phyloP scores from a whole-genome alignment of 2,329 filamentous ascomycete genomes.

The Stachybotrys elegans region DNA sequence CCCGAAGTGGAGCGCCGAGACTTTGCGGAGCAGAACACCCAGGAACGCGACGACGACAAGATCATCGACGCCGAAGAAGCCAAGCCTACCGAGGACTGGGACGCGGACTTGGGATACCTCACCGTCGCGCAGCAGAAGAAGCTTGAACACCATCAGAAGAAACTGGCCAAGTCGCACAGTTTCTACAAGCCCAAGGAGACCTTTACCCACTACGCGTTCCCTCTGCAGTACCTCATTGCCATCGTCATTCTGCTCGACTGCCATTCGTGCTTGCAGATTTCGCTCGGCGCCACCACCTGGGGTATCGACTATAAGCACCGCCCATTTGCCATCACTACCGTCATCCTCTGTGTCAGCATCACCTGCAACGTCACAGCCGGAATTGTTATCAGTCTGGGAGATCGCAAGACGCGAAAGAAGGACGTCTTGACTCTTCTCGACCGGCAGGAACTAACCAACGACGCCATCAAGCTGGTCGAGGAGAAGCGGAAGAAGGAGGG shows the following conservation, averaged over 20 bases:
- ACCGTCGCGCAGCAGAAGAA: slow-evolving; percentile 60
- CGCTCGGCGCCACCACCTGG: slow-evolving; percentile 75
- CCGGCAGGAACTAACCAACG: slow-evolving; percentile 66
- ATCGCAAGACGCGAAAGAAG: slow-evolving; percentile 76
- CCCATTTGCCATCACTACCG: slow-evolving; percentile 68
- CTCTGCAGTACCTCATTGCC: slow-evolving; percentile 66
- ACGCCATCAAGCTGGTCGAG: slow-evolving; percentile 46
- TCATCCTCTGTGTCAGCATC: slow-evolving; percentile 76
- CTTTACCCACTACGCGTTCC: slow-evolving; percentile 74
- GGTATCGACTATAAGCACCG: slow-evolving; percentile 66
- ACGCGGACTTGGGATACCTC: slow-evolving; percentile 56
- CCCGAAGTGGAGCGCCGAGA: slow-evolving; percentile 10
- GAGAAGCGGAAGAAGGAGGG: slow-evolving; percentile 31
- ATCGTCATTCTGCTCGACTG: slow-evolving; percentile 76
- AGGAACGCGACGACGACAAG: slow-evolving; percentile 24
- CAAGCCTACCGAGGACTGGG: slow-evolving; percentile 29
- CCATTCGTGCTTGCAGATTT: slow-evolving; percentile 75
- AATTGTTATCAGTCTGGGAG: slow-evolving; percentile 70
- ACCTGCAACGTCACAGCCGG: slow-evolving; percentile 73
- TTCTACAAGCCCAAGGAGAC: slow-evolving; percentile 91
- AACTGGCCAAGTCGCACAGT: slow-evolving; percentile 76
- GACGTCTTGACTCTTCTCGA: slow-evolving; percentile 75
- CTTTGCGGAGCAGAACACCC: slow-evolving; percentile 18
- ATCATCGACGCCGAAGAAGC: slow-evolving; percentile 34
- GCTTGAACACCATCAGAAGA: slow-evolving; percentile 71